phyloP scores from a whole-genome alignment of 179 eudicot species.

The Actinidia chinensis region DNA sequence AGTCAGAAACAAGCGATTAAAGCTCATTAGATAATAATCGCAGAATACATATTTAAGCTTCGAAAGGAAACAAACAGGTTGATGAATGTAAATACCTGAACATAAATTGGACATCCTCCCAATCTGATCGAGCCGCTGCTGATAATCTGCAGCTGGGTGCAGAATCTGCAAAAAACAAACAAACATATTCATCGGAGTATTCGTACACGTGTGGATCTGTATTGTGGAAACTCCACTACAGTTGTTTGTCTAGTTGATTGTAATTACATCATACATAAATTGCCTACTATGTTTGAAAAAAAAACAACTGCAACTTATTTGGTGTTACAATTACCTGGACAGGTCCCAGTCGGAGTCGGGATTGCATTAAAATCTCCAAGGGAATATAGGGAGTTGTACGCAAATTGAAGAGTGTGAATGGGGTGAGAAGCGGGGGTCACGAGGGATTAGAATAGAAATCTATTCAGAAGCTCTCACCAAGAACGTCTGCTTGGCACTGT shows the following conservation, averaged over 20 bases:
- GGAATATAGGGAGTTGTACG: slow-evolving; percentile 78
- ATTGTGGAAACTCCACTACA: no score
- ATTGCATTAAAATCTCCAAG: slow-evolving; percentile 95
- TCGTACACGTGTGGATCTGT: no score
- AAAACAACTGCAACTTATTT: background rate
- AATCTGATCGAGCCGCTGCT: slow-evolving; percentile 92
- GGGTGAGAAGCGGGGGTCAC: slow-evolving; percentile 99
- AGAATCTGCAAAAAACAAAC: slow-evolving; percentile 53
- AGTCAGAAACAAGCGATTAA: background rate
- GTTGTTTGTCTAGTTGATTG: no score
- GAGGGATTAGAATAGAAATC: slow-evolving; percentile 89
- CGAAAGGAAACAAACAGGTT: background rate
- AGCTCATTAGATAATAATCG: background rate
- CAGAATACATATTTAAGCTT: background rate
- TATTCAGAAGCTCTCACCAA: slow-evolving; percentile 89
- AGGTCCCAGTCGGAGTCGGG: slow-evolving; percentile 99
- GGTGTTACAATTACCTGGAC: slow-evolving; percentile 65
- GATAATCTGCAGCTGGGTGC: slow-evolving; percentile 95
- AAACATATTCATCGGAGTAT: background rate
- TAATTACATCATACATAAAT: no score
- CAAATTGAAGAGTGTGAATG: slow-evolving; percentile 81
- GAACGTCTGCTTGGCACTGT: slow-evolving; percentile 77
- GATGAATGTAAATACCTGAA: slow-evolving; percentile 51
- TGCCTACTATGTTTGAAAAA: no score
- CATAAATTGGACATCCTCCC: slow-evolving; percentile 92